phyloP scores from a whole-genome alignment of 2,329 filamentous ascomycete species.

The Alternaria sp. region DNA sequence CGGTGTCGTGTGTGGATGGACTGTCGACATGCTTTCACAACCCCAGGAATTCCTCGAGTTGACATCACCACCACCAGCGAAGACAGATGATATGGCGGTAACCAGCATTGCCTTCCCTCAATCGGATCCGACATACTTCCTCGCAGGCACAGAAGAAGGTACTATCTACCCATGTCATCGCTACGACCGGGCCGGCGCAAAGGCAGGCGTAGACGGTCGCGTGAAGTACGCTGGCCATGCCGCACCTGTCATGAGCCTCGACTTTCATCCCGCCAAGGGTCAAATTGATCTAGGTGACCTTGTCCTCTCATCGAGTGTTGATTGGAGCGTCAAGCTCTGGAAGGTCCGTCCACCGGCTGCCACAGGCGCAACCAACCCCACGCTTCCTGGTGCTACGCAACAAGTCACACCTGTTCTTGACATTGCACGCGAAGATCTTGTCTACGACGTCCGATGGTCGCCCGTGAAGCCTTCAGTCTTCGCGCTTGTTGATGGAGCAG shows the following conservation, averaged over 20 bases:
- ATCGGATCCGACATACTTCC: slow-evolving; percentile 95
- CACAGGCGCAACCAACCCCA: slow-evolving; percentile 60
- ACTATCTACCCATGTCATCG: slow-evolving; percentile 95
- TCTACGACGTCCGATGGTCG: slow-evolving; percentile 96
- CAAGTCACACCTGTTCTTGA: slow-evolving; percentile 81
- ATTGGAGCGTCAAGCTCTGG: slow-evolving; percentile 98
- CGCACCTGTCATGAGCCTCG: slow-evolving; percentile 92
- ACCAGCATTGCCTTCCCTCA: slow-evolving; percentile 95
- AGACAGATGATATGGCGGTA: slow-evolving; percentile 92
- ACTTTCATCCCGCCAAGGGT: slow-evolving; percentile 92
- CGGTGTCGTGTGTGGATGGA: slow-evolving; percentile 96
- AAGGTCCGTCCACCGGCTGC: slow-evolving; percentile 84
- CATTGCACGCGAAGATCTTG: slow-evolving; percentile 91
- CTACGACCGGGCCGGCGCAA: slow-evolving; percentile 96
- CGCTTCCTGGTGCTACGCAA: slow-evolving; percentile 48
- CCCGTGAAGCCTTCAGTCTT: slow-evolving; percentile 94
- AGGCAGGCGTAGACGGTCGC: slow-evolving; percentile 90
- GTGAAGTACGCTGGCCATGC: slow-evolving; percentile 90
- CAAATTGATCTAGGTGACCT: slow-evolving; percentile 94
- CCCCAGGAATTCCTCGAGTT: slow-evolving; percentile 94
- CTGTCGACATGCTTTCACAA: slow-evolving; percentile 95
- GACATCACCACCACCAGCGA: slow-evolving; percentile 77
- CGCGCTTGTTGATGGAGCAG: slow-evolving; percentile 90
- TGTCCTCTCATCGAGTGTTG: slow-evolving; percentile 87
- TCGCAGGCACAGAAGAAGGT: slow-evolving; percentile 96